Evolutionary conservation across 306 rosid species (phyloP), one percentile per base, ranked within the genome.

Genomic region (Dalbergia cultrata): DNA sequence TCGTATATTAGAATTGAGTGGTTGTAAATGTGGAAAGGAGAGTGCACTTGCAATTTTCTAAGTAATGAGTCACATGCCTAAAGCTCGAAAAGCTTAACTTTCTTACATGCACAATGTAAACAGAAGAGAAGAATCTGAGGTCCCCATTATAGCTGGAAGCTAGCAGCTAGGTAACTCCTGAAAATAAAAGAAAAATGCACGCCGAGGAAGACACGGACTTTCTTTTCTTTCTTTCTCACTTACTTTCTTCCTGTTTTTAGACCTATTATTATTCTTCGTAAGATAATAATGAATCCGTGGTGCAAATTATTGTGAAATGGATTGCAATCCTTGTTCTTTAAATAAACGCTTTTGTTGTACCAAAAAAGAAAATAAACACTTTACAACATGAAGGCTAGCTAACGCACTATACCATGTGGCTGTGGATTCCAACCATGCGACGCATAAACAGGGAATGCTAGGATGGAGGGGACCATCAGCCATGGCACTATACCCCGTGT

Each of bases 381-480:
- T 78, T 72, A 13, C 11, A 53, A 41, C 13, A 63, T 0, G 41
- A 63, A 35, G 5, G 5, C 13, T 6, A 47, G 5, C 5, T 6
- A 47, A 49, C 49, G 41, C 75, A 84, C 70, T 80, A 35, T 75
- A 43, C 59, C 17, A 9, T n/a, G 60, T 54, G 26, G 67, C 22
- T 22, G 45, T 84, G 87, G 82, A 65, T 80, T 80, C 82, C 88
- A 80, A 76, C 85, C 43, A 13, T 35, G 66, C 75, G 70, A 75
- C 11, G 70, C 84, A 83, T 74, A 49, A 22, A 37, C 19, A 13
- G 3, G 18, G 35, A 13, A 54, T 37, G 41, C 5, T 37, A 4
- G 21, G 60, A n/a, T 54, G 60, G n/a, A 50, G 57, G 57, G 57
- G 57, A 50, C 57, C 57, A 50, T 50, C 54, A 37, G 7, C 41